Conservation (phyloP, 768 basidiomycete genomes). For the Hysterangium stoloniferum region DNA sequence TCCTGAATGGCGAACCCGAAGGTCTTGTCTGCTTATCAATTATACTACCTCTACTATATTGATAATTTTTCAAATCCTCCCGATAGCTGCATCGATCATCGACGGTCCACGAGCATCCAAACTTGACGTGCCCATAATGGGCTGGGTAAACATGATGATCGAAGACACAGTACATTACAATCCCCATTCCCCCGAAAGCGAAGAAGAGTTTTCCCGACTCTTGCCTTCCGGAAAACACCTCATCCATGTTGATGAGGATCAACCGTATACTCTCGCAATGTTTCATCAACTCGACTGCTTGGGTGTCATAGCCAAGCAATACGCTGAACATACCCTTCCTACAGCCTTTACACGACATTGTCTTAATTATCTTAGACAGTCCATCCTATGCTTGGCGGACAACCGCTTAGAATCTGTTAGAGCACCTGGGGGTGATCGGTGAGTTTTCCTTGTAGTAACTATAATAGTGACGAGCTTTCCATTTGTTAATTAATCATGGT, state of each 20-base stretch:
- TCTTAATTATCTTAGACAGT: constrained; percentile 6
- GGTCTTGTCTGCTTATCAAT: no score
- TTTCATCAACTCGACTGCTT: constrained; percentile 37
- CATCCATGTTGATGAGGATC: constrained; percentile 20
- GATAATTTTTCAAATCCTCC: no score
- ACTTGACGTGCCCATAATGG: no score
- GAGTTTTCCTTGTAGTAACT: neutral
- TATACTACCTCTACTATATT: no score
- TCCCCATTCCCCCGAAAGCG: constrained; percentile 12
- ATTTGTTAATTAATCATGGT: no score
- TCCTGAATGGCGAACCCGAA: no score
- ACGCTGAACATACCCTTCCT: constrained; percentile 11
- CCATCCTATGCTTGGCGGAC: constrained; percentile 4
- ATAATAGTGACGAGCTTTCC: neutral
- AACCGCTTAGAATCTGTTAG: constrained; percentile 1
- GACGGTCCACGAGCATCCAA: no score
- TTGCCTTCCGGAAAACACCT: constrained; percentile 27
- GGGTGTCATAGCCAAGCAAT: constrained; percentile 25
- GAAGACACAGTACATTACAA: constrained; percentile 21
- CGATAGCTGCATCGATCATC: no score
- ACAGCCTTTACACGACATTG: constrained; percentile 2
- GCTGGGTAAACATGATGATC: constrained; percentile 16
- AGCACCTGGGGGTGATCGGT: neutral
- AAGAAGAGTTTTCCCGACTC: constrained; percentile 22
- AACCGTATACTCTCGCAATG: constrained; percentile 28